Conservation (phyloP, 2,329 filamentous ascomycete species). For the Apiospora kogelbergensis region DNA sequence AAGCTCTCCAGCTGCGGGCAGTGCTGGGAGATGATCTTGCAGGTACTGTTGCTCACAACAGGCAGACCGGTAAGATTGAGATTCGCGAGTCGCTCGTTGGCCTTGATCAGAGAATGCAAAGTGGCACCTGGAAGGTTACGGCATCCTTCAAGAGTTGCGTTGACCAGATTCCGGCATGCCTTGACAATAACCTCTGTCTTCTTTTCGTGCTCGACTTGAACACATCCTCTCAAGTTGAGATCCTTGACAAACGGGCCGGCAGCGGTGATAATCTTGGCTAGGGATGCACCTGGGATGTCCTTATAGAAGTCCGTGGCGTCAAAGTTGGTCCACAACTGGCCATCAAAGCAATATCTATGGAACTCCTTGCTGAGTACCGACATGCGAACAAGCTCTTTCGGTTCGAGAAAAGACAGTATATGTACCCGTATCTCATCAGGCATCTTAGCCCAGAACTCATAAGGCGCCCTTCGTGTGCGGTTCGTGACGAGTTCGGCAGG, state of each 20-base stretch:
- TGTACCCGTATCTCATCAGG: constrained; percentile 80
- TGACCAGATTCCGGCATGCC: constrained; percentile 82
- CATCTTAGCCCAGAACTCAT: constrained; percentile 77
- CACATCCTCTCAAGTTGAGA: constrained; percentile 86
- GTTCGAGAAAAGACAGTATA: constrained; percentile 73
- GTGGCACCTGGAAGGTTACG: constrained; percentile 78
- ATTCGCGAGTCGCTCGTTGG: constrained; percentile 76
- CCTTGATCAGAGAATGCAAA: constrained; percentile 71
- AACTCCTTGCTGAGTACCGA: constrained; percentile 79
- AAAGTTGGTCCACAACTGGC: constrained; percentile 85
- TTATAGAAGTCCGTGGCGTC: constrained; percentile 86
- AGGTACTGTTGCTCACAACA: constrained; percentile 78
- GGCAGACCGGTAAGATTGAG: constrained; percentile 83
- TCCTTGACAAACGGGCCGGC: constrained; percentile 90
- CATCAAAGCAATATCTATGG: constrained; percentile 85
- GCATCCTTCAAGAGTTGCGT: constrained; percentile 86
- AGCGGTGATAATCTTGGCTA: constrained; percentile 80
- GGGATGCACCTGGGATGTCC: constrained; percentile 78
- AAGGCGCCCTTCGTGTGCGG: constrained; percentile 37
- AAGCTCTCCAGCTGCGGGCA: constrained; percentile 81
- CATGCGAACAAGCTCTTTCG: constrained; percentile 76
- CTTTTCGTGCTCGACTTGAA: constrained; percentile 84
- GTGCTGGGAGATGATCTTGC: constrained; percentile 79
- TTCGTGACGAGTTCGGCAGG: constrained; percentile 61
- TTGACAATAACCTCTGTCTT: constrained; percentile 74